Evolutionary conservation across 1,284 basidiomycete species (phyloP), one percentile per base, ranked within the genome.

Genomic region (Crepidotus sp.): DNA sequence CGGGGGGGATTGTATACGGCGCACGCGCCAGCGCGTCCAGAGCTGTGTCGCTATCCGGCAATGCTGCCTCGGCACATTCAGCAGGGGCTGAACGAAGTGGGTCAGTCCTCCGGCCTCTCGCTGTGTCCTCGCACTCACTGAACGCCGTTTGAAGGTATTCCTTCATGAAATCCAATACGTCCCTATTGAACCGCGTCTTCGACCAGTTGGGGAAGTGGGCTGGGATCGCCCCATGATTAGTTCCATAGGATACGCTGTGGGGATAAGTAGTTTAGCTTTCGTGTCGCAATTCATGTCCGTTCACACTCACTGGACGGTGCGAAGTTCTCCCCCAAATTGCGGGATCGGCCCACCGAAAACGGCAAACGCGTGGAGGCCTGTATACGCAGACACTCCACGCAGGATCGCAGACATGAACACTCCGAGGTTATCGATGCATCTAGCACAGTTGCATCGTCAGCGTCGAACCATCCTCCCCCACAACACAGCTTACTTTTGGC

Each of bases 401-500:
- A 46, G 27, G 6, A 47, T 42, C 3, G 34, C 26, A 13, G 8
- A 7, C 29, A 47, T 19, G 29, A 47, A 47, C 2, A 3, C 14
- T 10, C 33, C 33, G 2, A 47, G 10, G 2, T 15, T 14, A 13
- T 40, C 31, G n/a, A 40, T 40, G 9, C 39, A 40, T 1, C 39
- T 40, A 13, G 50, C 19, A 40, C 37, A 18, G 14, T 37, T 2
- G 40, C 1, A 4, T 4, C 8, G 15, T 22, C 39, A 49, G 17
- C 24, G 6, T 22, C 19, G 3, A 15, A 8, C n/a, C 5, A 31
- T 15, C 6, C n/a, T n/a, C n/a, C n/a, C n/a, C n/a, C n/a, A n/a
- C n/a, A n/a, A n/a, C n/a, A n/a, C n/a, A n/a, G n/a, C 36, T 39
- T 31, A 49, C 47, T 25, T 30, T 24, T 49, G 26, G 17, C 42